Evolutionary conservation across 2,329 filamentous ascomycete species (phyloP).

Genomic region (Mycogone perniciosa): DNA sequence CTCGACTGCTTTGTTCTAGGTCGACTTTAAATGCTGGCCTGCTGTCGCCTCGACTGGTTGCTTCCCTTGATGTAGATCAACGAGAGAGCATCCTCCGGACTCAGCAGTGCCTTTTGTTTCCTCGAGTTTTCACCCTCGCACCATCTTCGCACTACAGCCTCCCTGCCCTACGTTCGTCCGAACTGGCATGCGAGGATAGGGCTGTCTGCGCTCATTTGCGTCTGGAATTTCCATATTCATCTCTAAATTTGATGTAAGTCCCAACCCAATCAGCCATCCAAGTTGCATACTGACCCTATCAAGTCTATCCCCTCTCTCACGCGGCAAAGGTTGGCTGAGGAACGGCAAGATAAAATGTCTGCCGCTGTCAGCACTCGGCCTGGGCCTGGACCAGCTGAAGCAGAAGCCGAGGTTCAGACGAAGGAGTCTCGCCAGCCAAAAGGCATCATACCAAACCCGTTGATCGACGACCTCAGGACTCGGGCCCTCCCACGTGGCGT

Average conservation of each 20-base stretch:
- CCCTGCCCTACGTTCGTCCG: neutral
- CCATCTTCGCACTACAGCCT: neutral
- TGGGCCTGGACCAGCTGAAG: neutral
- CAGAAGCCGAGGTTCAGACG: constrained; percentile 1
- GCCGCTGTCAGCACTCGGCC: neutral
- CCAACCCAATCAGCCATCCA: neutral
- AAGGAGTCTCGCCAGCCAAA: constrained; percentile 6
- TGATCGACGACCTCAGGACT: constrained; percentile 31
- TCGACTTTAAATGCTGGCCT: neutral
- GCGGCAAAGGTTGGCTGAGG: neutral
- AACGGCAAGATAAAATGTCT: neutral
- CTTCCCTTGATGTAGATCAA: neutral
- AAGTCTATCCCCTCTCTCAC: neutral
- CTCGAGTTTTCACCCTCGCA: neutral
- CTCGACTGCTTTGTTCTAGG: neutral
- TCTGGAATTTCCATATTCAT: neutral
- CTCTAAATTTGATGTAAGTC: neutral
- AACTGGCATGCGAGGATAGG: constrained; percentile 2
- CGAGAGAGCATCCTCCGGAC: neutral
- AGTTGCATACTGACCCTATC: neutral
- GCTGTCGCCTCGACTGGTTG: neutral
- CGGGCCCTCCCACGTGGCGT: constrained; percentile 39
- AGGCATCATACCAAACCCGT: constrained; percentile 27
- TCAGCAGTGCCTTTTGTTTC: neutral
- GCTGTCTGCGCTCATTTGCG: neutral